phyloP scores from a whole-genome alignment of 1,139 yeast genomes.

The Blastobotrys ciferrii region DNA sequence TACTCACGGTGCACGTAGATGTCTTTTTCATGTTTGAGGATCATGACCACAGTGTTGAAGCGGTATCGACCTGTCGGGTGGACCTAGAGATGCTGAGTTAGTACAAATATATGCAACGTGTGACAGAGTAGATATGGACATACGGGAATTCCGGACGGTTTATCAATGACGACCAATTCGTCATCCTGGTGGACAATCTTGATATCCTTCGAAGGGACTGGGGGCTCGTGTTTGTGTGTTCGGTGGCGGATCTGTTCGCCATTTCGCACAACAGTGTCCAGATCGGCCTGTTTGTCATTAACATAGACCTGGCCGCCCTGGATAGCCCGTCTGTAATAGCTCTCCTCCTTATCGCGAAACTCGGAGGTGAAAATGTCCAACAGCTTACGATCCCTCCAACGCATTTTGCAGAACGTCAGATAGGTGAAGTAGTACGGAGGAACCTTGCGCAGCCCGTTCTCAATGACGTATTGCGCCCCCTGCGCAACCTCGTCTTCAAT shows the following conservation, averaged over 20 bases:
- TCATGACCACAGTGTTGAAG: constrained; percentile 82
- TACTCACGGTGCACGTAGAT: constrained; percentile 57
- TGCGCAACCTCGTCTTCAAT: constrained; percentile 37
- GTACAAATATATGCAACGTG: too few species aligned
- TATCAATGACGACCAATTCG: constrained; percentile 78
- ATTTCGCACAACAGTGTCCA: constrained; percentile 67
- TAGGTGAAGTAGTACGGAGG: constrained; percentile 87
- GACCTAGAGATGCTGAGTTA: constrained; percentile 25
- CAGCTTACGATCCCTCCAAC: constrained; percentile 85
- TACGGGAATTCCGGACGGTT: constrained; percentile 93
- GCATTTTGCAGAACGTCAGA: constrained; percentile 80
- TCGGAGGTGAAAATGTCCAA: constrained; percentile 79
- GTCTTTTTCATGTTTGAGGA: constrained; percentile 65
- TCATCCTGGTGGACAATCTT: constrained; percentile 78
- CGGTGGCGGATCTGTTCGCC: constrained; percentile 85
- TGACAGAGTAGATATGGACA: constrained; percentile 10
- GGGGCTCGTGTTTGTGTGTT: constrained; percentile 87
- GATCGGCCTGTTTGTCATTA: constrained; percentile 60
- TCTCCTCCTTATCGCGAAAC: constrained; percentile 75
- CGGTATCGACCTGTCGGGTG: constrained; percentile 95
- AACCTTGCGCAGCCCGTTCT: constrained; percentile 57
- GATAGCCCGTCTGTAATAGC: constrained; percentile 65
- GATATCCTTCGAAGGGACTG: constrained; percentile 71
- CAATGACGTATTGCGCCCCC: constrained; percentile 40
- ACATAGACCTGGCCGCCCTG: constrained; percentile 69